phyloP scores from a whole-genome alignment of 768 basidiomycete species.

The Boletus sensibilis region DNA sequence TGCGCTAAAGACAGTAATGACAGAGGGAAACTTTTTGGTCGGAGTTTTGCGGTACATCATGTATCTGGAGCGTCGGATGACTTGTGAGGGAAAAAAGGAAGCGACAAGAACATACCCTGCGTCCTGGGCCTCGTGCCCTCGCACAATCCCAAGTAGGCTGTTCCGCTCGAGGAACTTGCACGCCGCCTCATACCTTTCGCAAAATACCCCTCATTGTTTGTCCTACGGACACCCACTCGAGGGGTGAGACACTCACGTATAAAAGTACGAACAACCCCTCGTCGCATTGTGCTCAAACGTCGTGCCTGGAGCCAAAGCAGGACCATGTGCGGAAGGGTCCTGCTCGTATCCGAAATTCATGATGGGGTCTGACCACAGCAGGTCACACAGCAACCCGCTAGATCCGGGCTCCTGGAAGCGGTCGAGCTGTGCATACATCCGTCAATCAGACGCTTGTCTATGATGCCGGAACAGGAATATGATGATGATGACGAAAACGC shows the following conservation, averaged over 20 bases:
- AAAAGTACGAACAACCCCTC: conserved; percentile 90
- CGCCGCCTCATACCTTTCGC: conserved; percentile 77
- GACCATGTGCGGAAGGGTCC: conserved; percentile 47
- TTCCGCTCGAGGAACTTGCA: conserved; percentile 94
- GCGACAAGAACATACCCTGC: conserved; percentile 61
- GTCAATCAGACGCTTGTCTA: conserved; percentile 5
- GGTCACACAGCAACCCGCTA: conserved; percentile 86
- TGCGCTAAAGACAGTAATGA: conserved; percentile 97
- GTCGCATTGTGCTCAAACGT: conserved; percentile 78
- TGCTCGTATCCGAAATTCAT: conserved; percentile 85
- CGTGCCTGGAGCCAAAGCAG: conserved; percentile 55
- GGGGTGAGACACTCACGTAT: conserved; percentile 60
- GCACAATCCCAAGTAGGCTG: conserved; percentile 84
- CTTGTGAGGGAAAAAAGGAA: background rate
- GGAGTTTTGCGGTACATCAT: conserved; percentile 96
- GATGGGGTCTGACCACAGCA: conserved; percentile 95
- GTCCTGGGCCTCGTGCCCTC: conserved; percentile 98
- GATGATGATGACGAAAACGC: conserved; percentile 21
- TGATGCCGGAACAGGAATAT: background rate
- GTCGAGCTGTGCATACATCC: conserved; percentile 59
- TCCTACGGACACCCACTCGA: background rate
- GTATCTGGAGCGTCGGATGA: conserved; percentile 48
- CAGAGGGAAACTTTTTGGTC: conserved; percentile 92
- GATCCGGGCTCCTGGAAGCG: conserved; percentile 94
- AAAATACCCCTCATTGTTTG: background rate